phyloP scores from a whole-genome alignment of 2,329 filamentous ascomycete genomes.

The Pseudocercospora pini-densiflorae region DNA sequence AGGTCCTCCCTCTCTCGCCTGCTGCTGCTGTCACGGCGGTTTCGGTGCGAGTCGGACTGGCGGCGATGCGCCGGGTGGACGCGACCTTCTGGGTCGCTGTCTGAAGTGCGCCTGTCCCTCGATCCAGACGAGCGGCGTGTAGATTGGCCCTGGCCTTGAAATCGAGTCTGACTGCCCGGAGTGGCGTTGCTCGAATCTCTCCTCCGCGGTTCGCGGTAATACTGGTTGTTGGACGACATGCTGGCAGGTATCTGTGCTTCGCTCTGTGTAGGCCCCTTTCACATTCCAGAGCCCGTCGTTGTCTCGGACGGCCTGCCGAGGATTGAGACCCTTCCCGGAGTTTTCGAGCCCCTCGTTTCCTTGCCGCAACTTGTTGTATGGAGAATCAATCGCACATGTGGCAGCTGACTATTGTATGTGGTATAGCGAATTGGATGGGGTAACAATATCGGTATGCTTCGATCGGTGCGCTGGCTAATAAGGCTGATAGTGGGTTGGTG shows the following conservation, averaged over 20 bases:
- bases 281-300: constrained; percentile 19
- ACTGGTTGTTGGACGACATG: constrained; percentile 30
- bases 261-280: background rate
- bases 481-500: background rate
- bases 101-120: constrained; percentile 67
- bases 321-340: background rate
- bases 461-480: too few species aligned
- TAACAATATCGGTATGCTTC: background rate
- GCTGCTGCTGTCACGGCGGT: constrained; percentile 29
- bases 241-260: constrained; percentile 7
- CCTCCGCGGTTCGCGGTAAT: constrained; percentile 20
- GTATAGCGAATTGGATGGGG: background rate
- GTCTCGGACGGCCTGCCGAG: constrained; percentile 5
- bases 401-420: background rate
- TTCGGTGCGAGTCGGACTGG: constrained; percentile 27
- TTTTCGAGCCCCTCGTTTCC: background rate
- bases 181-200: constrained; percentile 21
- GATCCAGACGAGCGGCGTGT: constrained; percentile 57
- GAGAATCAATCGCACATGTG: background rate
- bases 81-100: constrained; percentile 44
- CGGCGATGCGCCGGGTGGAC: constrained; percentile 61
- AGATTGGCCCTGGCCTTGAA: constrained; percentile 6
- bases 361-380: constrained; percentile 4
- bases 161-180: constrained; percentile 12
- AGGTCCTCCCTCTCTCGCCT: constrained; percentile 27